Percentiles rank a stretch among this genome's conserved stretches.
phyloP scores from a whole-genome alignment of 2,329 filamentous ascomycete genomes.

The Aspergillus costaricaensis region DNA sequence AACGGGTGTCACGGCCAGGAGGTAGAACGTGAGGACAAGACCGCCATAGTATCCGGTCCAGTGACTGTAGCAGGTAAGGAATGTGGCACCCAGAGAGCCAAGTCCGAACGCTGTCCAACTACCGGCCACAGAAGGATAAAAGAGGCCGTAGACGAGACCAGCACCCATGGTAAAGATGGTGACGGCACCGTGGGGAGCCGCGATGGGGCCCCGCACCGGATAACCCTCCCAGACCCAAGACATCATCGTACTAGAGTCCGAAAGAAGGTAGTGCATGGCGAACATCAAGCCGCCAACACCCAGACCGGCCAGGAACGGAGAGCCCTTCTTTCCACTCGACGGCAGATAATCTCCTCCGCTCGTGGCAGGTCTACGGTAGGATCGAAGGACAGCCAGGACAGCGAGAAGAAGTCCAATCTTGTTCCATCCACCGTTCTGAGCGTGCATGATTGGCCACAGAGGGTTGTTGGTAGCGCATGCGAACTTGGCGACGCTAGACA shows the following conservation, averaged over 20 bases:
- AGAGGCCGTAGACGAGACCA: slow-evolving; percentile 75
- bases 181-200: slow-evolving; percentile 84
- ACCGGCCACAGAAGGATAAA: slow-evolving; percentile 67
- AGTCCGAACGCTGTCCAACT: slow-evolving; percentile 79
- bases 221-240: slow-evolving; percentile 98
- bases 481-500: slow-evolving; percentile 88
- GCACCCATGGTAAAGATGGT: slow-evolving; percentile 85
- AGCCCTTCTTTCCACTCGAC: slow-evolving; percentile 62
- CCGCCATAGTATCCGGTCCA: slow-evolving; percentile 92
- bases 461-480: slow-evolving; percentile 94
- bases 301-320: slow-evolving; percentile 69
- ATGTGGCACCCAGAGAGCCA: slow-evolving; percentile 75
- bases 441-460: slow-evolving; percentile 92
- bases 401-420: slow-evolving; percentile 76
- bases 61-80: slow-evolving; percentile 74
- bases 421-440: slow-evolving; percentile 89
- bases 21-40: slow-evolving; percentile 72
- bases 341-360: slow-evolving; percentile 54
- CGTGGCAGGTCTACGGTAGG: slow-evolving; percentile 66
- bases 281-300: slow-evolving; percentile 86
- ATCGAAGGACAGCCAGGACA: slow-evolving; percentile 71
- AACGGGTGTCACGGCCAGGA: slow-evolving; percentile 76
- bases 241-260: slow-evolving; percentile 98
- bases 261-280: slow-evolving; percentile 85
- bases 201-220: slow-evolving; percentile 82